Base-by-base conservation (phyloP, 2,329 filamentous ascomycete species). In the Magnaporthiopsis incrustans region DNA sequence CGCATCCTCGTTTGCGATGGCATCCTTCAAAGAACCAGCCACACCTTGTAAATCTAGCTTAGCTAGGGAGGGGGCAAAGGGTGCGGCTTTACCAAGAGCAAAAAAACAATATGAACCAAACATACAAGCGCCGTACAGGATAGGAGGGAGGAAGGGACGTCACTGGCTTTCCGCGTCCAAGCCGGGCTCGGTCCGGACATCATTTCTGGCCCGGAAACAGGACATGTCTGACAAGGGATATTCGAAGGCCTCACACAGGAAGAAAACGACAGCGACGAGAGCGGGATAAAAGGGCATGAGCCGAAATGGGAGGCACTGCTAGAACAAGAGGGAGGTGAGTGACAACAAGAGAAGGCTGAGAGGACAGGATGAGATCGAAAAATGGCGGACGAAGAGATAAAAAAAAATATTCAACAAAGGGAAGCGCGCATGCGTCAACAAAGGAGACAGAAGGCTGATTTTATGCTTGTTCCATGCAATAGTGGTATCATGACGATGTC, bases 401-500 rank as follows among this genome's bases (percentile, higher is more conserved):
- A 33, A 33, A 61, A 62, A 10, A 38, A 32, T 53, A 15, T 26
- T 30, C 57, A 18, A 27, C 33, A 56, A n/a, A 61, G 38, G 53
- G 30, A 57, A 44, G 58, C 14, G 59, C 50, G 26, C 30, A 26
- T 33, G 57, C 2, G 60, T 35, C 50, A 56, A 58, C 44, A 63
- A 64, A 61, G 30, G 38, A 65, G 18, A 65, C 64, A 60, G 65
- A 64, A 64, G 66, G 62, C 64, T 59, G 57, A 57, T 60, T 65
- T 66, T 64, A 66, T 66, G 66, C 66, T 66, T 57, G 50, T 57
- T 66, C 58, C 60, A 67, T 66, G 64, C 63, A 63, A 69, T 66
- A 67, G 66, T 69, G 68, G 69, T 70, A 70, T 69, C 68, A 70
- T 69, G 67, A 65, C 66, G 64, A 65, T 67, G 32, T 60, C 44